A percentile compares a stretch with the other conserved stretches of the same genome.
Conservation (phyloP, 1,139 yeast genomes). For the Yamadazyma dendronema region DNA sequence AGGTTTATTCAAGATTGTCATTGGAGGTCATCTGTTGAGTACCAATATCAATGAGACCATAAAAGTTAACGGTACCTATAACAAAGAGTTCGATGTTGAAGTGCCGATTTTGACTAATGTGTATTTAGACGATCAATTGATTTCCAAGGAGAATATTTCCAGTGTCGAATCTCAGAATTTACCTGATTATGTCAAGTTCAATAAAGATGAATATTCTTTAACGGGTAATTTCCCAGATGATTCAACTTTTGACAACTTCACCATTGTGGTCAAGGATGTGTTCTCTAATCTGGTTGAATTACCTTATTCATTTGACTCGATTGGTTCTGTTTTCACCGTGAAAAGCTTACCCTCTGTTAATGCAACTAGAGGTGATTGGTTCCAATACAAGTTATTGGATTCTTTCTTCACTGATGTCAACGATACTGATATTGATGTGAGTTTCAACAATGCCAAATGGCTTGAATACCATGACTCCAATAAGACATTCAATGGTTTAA, state of each 20-base stretch:
- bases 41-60: conserved; percentile 55
- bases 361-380: conserved; percentile 63
- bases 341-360: conserved; percentile 53
- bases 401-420: conserved; percentile 54
- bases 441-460: conserved; percentile 55
- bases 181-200: conserved; percentile 61
- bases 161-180: conserved; percentile 45
- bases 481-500: conserved; percentile 64
- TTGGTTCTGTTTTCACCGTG: conserved; percentile 55
- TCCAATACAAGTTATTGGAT: conserved; percentile 51
- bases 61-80: conserved; percentile 65
- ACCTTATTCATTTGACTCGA: conserved; percentile 49
- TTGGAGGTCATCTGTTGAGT: conserved; percentile 86
- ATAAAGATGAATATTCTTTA: conserved; percentile 42
- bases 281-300: conserved; percentile 64
- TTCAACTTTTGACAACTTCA: conserved; percentile 44
- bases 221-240: conserved; percentile 58
- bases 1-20: conserved; percentile 66
- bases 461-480: conserved; percentile 57
- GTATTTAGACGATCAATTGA: conserved; percentile 55
- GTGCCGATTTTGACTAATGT: conserved; percentile 61
- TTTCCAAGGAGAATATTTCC: conserved; percentile 54
- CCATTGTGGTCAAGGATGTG: conserved; percentile 58
- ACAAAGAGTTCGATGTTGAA: conserved; percentile 49
- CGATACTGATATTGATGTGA: conserved; percentile 49